Evolutionary conservation across 2,329 filamentous ascomycete species (phyloP), one percentile per base, ranked within the genome.

Genomic region (Monilinia aucupariae): DNA sequence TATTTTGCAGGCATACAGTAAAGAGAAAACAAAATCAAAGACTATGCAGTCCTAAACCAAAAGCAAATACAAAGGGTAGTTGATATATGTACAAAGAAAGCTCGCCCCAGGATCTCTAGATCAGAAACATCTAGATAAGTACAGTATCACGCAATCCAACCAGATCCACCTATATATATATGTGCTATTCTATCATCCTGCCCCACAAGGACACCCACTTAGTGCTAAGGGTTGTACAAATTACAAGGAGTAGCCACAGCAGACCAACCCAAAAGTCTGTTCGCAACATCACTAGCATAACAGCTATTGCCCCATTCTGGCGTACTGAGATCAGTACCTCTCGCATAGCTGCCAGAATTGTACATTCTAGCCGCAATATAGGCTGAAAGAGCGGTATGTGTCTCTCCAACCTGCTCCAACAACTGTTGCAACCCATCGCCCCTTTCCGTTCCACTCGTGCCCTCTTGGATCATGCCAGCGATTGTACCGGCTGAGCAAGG

Each of bases 281-380:
- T 71, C 6, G 68, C 70, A 51, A 71, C 48, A 61, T 71, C 69
- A n/a, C 65, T 68, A 8, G 65, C 52, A 52, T 71, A 71, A 59
- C 69, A 71, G 47, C 64, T 61, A 22, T 67, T 70, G 6, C 68
- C 60, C 32, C 47, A 68, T 7, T 47, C 39, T 1, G 63, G 64
- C 1, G 63, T 39, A 10, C 65, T 72, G n/a, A 78, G 70, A 64
- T 78, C 74, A 0, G 70, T 70, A 4, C 69, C 68, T 0, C 64
- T 5, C 34, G 68, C 70, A 37, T 78, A 68, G 0, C 69, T 71
- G 32, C 77, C 77, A 0, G 76, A 77, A 68, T 78, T 78, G 70
- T 78, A 78, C 53, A 74, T 69, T 39, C 76, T 70, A 12, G 77
- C 75, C 20, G 74, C 76, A 49, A 71, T 71, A 66, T 74, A 75